phyloP scores from a whole-genome alignment of 129 eudicot species.

The Chrysanthemum lavandulifolium region DNA sequence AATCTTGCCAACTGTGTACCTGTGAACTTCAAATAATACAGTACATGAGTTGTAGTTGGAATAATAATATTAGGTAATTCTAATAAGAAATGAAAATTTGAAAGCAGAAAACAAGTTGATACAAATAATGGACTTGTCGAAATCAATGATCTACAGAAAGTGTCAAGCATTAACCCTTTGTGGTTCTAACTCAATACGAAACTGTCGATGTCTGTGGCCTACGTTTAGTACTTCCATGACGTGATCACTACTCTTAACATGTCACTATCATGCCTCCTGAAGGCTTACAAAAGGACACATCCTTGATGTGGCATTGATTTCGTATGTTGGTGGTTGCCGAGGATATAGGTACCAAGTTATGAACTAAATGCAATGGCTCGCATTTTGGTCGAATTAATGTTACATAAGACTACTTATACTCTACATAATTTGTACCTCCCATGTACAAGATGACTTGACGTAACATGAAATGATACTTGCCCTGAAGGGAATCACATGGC shows the following conservation, averaged over 20 bases:
- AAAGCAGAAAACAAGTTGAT: slow-evolving; percentile 11
- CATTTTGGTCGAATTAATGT: too few species aligned
- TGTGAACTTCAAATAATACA: slow-evolving; percentile 53
- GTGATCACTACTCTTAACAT: slow-evolving; percentile 1
- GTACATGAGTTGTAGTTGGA: slow-evolving; percentile 32
- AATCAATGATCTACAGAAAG: not conserved
- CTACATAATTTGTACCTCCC: too few species aligned
- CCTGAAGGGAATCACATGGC: not conserved
- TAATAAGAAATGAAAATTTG: not conserved
- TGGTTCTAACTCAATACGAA: not conserved
- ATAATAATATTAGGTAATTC: slow-evolving; percentile 16
- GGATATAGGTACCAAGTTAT: not conserved
- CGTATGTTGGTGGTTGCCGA: not conserved
- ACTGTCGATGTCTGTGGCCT: slow-evolving; percentile 10
- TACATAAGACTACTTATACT: not conserved
- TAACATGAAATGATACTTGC: not conserved
- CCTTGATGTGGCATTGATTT: not conserved
- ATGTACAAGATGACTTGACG: not conserved
- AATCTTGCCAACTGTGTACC: slow-evolving; percentile 98
- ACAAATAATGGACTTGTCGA: not conserved
- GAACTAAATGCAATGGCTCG: too few species aligned
- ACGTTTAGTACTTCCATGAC: slow-evolving; percentile 8
- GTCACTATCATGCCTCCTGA: not conserved
- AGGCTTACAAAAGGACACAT: not conserved
- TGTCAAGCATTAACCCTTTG: slow-evolving; percentile 4